Percentiles rank a stretch among this genome's conserved stretches.
These are phyloP conservation scores for Neurospora hispaniola DNA, from an alignment of 495 filamentous ascomycete species.

Conservation along the genomic window DNA sequence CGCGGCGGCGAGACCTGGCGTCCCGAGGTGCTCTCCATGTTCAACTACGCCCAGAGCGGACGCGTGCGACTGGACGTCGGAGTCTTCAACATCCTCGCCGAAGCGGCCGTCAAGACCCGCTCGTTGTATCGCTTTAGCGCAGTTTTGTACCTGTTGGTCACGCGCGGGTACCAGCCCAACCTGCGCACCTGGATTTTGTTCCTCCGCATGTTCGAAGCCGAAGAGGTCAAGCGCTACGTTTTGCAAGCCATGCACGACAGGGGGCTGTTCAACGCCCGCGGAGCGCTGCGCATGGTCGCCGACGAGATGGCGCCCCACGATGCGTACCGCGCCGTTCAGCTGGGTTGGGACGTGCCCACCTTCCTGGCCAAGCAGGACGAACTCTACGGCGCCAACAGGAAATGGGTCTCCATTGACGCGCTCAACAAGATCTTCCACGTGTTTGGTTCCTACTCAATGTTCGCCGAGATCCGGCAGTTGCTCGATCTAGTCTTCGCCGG, in stretches of 20 bases:
- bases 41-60: slow-evolving; percentile 9
- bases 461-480: slow-evolving; percentile 15
- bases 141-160: slow-evolving; percentile 22
- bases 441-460: slow-evolving; percentile 16
- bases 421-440: slow-evolving; percentile 24
- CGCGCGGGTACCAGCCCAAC: slow-evolving; percentile 17
- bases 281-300: slow-evolving; percentile 14
- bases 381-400: slow-evolving; percentile 19
- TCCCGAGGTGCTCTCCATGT: slow-evolving; percentile 12
- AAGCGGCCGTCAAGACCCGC: slow-evolving; percentile 16
- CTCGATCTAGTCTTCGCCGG: slow-evolving; percentile 15
- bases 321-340: slow-evolving; percentile 18
- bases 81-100: slow-evolving; percentile 24
- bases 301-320: slow-evolving; percentile 24
- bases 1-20: slow-evolving; percentile 6
- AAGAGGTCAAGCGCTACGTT: slow-evolving; percentile 25
- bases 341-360: slow-evolving; percentile 7
- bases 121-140: slow-evolving; percentile 24
- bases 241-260: slow-evolving; percentile 21
- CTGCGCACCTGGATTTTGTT: slow-evolving; percentile 30
- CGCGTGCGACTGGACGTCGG: slow-evolving; percentile 21
- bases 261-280: slow-evolving; percentile 14
- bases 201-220: slow-evolving; percentile 27
- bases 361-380: slow-evolving; percentile 22
- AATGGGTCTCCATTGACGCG: slow-evolving; percentile 25